A percentile compares a stretch with the other conserved stretches of the same genome.
These are phyloP conservation scores for Hypoxylon crocopeplum DNA, from an alignment of 495 filamentous ascomycete genomes.

Conservation along the genomic window DNA sequence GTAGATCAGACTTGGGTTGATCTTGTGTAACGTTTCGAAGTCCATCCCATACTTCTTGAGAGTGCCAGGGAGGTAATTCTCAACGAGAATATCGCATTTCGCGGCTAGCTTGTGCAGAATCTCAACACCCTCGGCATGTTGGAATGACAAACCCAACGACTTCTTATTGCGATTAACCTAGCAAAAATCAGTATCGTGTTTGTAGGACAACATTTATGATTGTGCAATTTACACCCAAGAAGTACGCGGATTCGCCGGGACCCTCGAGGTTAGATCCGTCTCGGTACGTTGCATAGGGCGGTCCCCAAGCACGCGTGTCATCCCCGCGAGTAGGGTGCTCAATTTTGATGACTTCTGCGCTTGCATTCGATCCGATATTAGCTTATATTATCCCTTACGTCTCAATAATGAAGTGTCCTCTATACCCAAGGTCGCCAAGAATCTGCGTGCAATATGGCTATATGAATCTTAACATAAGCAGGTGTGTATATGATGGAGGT, in stretches of 20 bases:
- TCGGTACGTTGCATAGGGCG: conserved; percentile 83
- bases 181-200: conserved; percentile 11
- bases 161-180: conserved; percentile 97
- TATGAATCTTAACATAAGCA: conserved; percentile 4
- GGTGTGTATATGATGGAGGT: conserved; percentile 10
- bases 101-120: conserved; percentile 85
- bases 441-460: conserved; percentile 99
- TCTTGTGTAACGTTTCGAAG: conserved; percentile 74
- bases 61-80: conserved; percentile 93
- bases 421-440: conserved; percentile 91
- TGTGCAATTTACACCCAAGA: conserved; percentile 70
- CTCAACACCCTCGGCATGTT: conserved; percentile 78
- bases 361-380: conserved; percentile 50
- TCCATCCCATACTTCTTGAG: conserved; percentile 93
- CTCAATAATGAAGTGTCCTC: conserved; percentile 29
- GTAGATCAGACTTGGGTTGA: conserved; percentile 80
- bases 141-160: conserved; percentile 89
- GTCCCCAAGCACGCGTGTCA: conserved; percentile 95
- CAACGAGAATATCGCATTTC: conserved; percentile 90
- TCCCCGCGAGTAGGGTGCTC: conserved; percentile 93
- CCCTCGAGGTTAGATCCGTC: conserved; percentile 65
- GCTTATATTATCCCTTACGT: conserved; percentile 10
- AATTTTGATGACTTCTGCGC: conserved; percentile 95
- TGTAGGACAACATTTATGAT: background rate
- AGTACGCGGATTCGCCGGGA: conserved; percentile 94